Conservation (phyloP, 2,329 filamentous ascomycete species). For the Fusarium euwallaceae region DNA sequence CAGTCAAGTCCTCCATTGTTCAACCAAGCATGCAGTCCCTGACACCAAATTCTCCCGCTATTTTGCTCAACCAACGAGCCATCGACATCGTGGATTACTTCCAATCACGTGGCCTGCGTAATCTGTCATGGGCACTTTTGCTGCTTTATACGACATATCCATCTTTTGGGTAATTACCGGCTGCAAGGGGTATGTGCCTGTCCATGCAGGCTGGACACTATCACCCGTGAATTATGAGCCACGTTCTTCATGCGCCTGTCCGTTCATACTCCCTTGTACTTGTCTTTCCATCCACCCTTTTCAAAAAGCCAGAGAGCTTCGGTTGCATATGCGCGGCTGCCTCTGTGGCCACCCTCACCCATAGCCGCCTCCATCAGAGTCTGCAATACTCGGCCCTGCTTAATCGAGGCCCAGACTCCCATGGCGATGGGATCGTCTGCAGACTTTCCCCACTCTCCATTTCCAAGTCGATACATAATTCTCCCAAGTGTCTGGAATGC, state of each 20-base stretch:
- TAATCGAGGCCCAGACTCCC: slow-evolving; percentile 86
- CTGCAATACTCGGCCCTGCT: slow-evolving; percentile 82
- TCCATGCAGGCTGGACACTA: neutral
- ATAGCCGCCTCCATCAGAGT: slow-evolving; percentile 83
- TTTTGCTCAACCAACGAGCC: slow-evolving; percentile 9
- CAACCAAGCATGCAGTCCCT: neutral
- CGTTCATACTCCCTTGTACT: slow-evolving; percentile 66
- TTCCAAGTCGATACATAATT: slow-evolving; percentile 85
- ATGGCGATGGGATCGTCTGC: slow-evolving; percentile 73
- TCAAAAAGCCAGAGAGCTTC: slow-evolving; percentile 90
- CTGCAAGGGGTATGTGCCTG: neutral
- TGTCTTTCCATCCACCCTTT: slow-evolving; percentile 78
- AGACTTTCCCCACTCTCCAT: slow-evolving; percentile 74
- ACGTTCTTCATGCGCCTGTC: neutral
- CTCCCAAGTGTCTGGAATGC: slow-evolving; percentile 92
- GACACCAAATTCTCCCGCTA: slow-evolving; percentile 1
- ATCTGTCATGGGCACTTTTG: neutral
- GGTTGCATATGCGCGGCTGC: slow-evolving; percentile 85
- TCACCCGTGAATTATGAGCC: neutral
- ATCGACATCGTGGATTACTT: neutral
- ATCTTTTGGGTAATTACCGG: neutral
- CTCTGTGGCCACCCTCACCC: slow-evolving; percentile 77
- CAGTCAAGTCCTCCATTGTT: neutral
- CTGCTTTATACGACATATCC: neutral
- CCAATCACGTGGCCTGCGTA: neutral